A percentile compares a stretch with the other conserved stretches of the same genome.
Conservation (phyloP, 257 asterid species). For the Penstemon davidsonii region DNA sequence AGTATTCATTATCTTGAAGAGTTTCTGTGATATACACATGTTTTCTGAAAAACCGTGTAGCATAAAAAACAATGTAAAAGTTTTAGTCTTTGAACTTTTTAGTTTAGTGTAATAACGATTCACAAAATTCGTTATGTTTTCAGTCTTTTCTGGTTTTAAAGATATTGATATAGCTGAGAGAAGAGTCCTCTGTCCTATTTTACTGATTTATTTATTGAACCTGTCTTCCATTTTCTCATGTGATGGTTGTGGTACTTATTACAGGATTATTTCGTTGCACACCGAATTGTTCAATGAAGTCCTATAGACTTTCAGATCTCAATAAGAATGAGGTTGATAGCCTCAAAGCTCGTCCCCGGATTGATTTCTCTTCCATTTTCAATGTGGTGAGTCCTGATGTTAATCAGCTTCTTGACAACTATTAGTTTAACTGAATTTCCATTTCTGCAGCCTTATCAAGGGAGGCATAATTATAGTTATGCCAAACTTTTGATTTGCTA, state of each 20-base stretch:
- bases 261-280: constrained; percentile 49
- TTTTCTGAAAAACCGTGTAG: not conserved
- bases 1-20: not conserved
- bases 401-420: constrained; percentile 5
- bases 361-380: constrained; percentile 83
- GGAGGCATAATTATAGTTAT: not conserved
- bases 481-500: not conserved
- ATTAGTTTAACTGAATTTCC: not conserved
- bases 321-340: constrained; percentile 65
- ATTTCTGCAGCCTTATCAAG: constrained; percentile 16
- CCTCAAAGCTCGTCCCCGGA: constrained; percentile 89
- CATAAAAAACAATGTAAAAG: constrained; percentile 6
- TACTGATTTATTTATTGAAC: constrained; percentile 1
- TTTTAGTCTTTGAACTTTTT: not conserved
- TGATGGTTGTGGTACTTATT: constrained; percentile 24
- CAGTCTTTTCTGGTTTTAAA: not conserved
- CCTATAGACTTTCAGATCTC: constrained; percentile 83
- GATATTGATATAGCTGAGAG: not conserved
- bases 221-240: constrained; percentile 9
- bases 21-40: not conserved
- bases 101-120: not conserved
- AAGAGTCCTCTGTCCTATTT: not conserved
- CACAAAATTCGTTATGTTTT: not conserved
- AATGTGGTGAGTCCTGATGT: constrained; percentile 55
- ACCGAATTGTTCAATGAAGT: constrained; percentile 75